These are phyloP conservation scores for Mycothermus thermophilus DNA, from an alignment of 495 filamentous ascomycete genomes.

Conservation along the genomic window DNA sequence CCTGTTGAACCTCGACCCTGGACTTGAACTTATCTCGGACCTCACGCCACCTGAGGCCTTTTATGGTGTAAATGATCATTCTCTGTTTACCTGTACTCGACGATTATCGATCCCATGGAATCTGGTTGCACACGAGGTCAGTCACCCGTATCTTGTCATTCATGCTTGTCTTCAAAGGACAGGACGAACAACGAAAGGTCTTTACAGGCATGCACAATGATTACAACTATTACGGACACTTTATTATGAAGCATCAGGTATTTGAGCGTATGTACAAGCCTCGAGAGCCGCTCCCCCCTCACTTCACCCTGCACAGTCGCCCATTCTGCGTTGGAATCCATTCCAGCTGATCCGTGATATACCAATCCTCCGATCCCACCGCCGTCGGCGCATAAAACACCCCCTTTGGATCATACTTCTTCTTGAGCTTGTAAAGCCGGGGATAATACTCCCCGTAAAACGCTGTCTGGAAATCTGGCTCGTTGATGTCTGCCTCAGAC, in stretches of 20 bases:
- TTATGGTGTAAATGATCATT: too few species aligned
- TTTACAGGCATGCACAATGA: not conserved
- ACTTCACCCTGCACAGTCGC: conserved; percentile 16
- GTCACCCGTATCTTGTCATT: conserved; percentile 1
- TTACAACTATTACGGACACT: not conserved
- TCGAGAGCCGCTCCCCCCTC: conserved; percentile 1
- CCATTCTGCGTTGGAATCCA: conserved; percentile 25
- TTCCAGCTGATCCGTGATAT: conserved; percentile 8
- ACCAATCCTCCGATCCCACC: conserved; percentile 42
- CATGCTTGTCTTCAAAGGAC: not conserved
- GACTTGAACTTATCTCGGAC: too few species aligned
- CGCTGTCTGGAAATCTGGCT: conserved; percentile 45
- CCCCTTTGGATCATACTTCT: conserved; percentile 38
- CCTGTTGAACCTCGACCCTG: too few species aligned
- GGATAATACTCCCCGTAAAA: conserved; percentile 45
- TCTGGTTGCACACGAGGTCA: too few species aligned
- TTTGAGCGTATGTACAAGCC: too few species aligned
- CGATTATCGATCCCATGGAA: too few species aligned
- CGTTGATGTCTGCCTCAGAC: conserved; percentile 39
- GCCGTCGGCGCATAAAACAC: conserved; percentile 42
- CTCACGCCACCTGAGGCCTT: too few species aligned
- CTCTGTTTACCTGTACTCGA: too few species aligned
- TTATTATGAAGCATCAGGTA: too few species aligned
- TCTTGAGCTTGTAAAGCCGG: conserved; percentile 37
- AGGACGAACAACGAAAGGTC: not conserved